A percentile compares a stretch with the other conserved stretches of the same genome.
phyloP scores from a whole-genome alignment of 306 rosid genomes.

The Cicer cuneatum region DNA sequence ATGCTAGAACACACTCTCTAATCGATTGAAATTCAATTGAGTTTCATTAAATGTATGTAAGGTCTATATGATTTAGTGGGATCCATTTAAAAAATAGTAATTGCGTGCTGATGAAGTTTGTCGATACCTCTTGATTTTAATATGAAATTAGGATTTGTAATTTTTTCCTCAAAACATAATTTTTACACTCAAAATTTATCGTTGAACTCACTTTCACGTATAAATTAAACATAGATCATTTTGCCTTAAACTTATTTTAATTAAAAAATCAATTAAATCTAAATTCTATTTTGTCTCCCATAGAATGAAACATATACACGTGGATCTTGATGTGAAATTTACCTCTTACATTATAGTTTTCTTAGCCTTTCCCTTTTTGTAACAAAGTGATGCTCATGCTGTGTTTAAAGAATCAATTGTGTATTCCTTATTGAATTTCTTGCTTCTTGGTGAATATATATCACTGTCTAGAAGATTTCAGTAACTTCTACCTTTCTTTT shows the following conservation, averaged over 20 bases:
- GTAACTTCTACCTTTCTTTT: constrained; percentile 1
- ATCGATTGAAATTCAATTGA: no score
- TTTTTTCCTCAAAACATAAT: no score
- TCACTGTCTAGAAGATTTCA: constrained; percentile 18
- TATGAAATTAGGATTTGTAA: not conserved
- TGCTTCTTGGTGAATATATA: constrained; percentile 17
- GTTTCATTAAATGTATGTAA: no score
- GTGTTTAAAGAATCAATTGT: not conserved
- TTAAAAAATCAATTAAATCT: no score
- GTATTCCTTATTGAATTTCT: constrained; percentile 40
- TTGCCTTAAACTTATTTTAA: no score
- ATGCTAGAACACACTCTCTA: no score
- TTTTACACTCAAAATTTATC: not conserved
- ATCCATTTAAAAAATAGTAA: no score
- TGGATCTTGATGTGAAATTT: constrained; percentile 24
- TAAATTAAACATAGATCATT: not conserved
- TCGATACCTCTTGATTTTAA: no score
- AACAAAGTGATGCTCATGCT: constrained; percentile 4
- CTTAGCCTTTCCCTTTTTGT: constrained; percentile 25
- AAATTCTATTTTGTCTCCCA: no score
- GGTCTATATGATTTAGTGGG: no score
- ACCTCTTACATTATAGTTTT: not conserved
- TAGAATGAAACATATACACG: not conserved
- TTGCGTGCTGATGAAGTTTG: no score
- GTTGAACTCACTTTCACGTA: not conserved